A percentile compares a stretch with the other conserved stretches of the same genome.
Evolutionary conservation across 257 asterid genomes (phyloP).

Genomic region (Ligustrum vulgare): DNA sequence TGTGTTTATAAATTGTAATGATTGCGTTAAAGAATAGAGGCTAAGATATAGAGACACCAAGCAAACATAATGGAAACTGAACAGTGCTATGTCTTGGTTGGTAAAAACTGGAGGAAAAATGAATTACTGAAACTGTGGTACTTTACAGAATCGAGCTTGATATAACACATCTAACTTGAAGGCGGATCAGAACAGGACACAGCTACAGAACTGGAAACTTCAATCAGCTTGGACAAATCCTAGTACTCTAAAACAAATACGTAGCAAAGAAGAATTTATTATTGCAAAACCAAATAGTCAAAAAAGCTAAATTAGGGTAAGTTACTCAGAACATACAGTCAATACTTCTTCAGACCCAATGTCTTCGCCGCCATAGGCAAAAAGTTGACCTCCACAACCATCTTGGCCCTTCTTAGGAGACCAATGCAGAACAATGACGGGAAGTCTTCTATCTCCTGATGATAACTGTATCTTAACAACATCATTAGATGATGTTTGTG

Average conservation of each 20-base stretch:
- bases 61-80: background rate
- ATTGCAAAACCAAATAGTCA: constrained; percentile 3
- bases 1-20: no score
- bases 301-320: constrained; percentile 29
- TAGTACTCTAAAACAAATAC: background rate
- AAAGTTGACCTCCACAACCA: constrained; percentile 71
- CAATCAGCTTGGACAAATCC: background rate
- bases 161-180: constrained; percentile 1
- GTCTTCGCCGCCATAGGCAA: constrained; percentile 89
- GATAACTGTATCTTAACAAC: constrained; percentile 76
- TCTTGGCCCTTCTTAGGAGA: constrained; percentile 53
- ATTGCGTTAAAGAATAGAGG: no score
- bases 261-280: constrained; percentile 7
- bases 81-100: background rate
- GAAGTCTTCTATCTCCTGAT: constrained; percentile 78
- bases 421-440: constrained; percentile 93
- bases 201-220: constrained; percentile 10
- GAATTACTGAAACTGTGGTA: background rate
- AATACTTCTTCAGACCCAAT: constrained; percentile 95
- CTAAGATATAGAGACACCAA: background rate
- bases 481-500: constrained; percentile 44
- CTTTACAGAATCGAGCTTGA: background rate
- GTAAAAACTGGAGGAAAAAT: background rate
- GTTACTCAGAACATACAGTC: constrained; percentile 55
- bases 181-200: constrained; percentile 10